These are phyloP conservation scores for Diaporthe vexans DNA, from an alignment of 2,329 filamentous ascomycete species.

Conservation along the genomic window DNA sequence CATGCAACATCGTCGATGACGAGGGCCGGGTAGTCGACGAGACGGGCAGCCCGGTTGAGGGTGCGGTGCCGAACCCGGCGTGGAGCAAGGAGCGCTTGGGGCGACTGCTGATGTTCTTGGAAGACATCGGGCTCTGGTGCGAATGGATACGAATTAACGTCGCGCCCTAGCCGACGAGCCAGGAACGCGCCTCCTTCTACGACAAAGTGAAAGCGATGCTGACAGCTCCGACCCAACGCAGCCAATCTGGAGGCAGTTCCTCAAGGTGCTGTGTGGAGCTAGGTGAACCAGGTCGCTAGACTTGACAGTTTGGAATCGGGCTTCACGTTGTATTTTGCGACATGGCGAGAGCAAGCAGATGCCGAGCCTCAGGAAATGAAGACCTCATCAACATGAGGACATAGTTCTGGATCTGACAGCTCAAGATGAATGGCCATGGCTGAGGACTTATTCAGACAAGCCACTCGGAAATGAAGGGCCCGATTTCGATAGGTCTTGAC, in stretches of 20 bases:
- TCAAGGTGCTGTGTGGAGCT: neutral
- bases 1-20: slow-evolving; percentile 66
- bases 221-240: neutral
- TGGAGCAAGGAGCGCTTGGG: slow-evolving; percentile 58
- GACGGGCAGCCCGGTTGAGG: slow-evolving; percentile 51
- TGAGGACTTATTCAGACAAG: neutral
- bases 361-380: neutral
- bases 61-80: slow-evolving; percentile 31
- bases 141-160: slow-evolving; percentile 62
- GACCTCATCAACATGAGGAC: neutral
- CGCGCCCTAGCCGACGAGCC: slow-evolving; percentile 44
- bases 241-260: neutral
- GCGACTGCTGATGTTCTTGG: slow-evolving; percentile 61
- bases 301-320: neutral
- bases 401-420: neutral
- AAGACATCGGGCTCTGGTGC: slow-evolving; percentile 67
- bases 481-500: neutral
- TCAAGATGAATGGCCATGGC: neutral
- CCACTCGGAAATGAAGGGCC: slow-evolving; percentile 23
- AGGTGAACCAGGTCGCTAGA: neutral
- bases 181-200: neutral
- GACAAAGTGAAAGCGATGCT: neutral
- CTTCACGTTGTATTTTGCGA: neutral
- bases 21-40: slow-evolving; percentile 38
- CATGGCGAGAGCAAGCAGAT: neutral